Percentiles rank a stretch among this genome's conserved stretches.
phyloP scores from a whole-genome alignment of 2,329 filamentous ascomycete species.

The Aspergillus brasiliensis region DNA sequence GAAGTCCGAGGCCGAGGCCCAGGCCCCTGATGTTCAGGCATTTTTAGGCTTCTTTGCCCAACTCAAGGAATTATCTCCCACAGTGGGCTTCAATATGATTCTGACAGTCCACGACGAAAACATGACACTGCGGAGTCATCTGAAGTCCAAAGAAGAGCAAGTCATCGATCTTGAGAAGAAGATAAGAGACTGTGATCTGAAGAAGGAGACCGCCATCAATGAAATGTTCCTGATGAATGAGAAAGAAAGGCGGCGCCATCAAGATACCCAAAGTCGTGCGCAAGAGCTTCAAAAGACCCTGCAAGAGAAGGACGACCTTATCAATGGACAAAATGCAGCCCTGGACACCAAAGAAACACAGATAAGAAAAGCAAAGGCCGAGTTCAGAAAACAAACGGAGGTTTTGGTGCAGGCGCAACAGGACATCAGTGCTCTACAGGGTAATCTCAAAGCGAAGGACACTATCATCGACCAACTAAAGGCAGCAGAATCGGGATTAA shows the following conservation, averaged over 20 bases:
- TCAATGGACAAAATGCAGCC: not conserved
- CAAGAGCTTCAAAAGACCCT: not conserved
- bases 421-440: not conserved
- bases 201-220: not conserved
- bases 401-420: not conserved
- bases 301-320: not conserved
- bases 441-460: not conserved
- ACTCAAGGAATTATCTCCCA: not conserved
- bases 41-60: not conserved
- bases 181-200: not conserved
- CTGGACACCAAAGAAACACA: not conserved
- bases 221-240: not conserved
- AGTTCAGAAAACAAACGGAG: not conserved
- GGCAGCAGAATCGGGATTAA: not conserved
- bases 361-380: not conserved
- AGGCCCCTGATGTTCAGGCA: not conserved
- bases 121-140: not conserved
- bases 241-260: not conserved
- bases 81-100: not conserved
- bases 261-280: not conserved
- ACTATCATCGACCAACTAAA: not conserved
- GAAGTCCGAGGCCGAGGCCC: not conserved
- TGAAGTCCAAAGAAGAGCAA: not conserved
- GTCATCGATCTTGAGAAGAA: not conserved
- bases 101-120: not conserved